Conservation (phyloP, 78 protist species). For the Protostelium mycophagum region DNA sequence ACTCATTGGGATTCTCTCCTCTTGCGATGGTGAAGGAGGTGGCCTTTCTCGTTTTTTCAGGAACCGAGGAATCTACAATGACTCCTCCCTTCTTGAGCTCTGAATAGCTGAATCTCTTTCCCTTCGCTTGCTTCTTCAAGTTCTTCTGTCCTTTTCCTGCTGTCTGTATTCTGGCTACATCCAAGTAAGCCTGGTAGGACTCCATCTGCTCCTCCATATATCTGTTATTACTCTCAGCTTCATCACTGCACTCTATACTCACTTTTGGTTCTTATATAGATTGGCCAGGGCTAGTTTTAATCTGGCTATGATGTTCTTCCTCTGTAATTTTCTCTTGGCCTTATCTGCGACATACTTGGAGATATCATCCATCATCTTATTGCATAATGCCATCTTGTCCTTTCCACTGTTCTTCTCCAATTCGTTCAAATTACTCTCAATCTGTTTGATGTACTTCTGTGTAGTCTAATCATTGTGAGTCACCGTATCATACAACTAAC, state of each 20-base stretch:
- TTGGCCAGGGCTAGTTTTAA: neutral
- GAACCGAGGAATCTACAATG: conserved; percentile 59
- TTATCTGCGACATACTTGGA: neutral
- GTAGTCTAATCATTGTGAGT: neutral
- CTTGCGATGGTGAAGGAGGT: neutral
- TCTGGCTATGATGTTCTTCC: neutral
- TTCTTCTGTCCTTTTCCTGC: neutral
- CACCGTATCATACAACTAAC: neutral
- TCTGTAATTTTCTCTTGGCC: neutral
- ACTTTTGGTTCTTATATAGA: neutral
- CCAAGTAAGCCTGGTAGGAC: conserved; percentile 41
- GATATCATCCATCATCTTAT: neutral
- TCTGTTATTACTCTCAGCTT: neutral
- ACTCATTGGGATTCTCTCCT: conserved; percentile 4
- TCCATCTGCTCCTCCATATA: conserved; percentile 54
- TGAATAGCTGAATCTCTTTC: conserved; percentile 36
- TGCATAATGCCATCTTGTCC: neutral
- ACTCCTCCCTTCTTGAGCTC: conserved; percentile 50
- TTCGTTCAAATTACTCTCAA: neutral
- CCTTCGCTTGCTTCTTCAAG: conserved; percentile 4
- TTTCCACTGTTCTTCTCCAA: neutral
- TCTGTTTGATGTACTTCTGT: neutral
- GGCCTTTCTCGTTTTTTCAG: conserved; percentile 11
- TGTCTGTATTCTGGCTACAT: conserved; percentile 1
- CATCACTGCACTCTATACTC: neutral